phyloP scores from a whole-genome alignment of 257 asterid species.

The Linderniella brevidens region DNA sequence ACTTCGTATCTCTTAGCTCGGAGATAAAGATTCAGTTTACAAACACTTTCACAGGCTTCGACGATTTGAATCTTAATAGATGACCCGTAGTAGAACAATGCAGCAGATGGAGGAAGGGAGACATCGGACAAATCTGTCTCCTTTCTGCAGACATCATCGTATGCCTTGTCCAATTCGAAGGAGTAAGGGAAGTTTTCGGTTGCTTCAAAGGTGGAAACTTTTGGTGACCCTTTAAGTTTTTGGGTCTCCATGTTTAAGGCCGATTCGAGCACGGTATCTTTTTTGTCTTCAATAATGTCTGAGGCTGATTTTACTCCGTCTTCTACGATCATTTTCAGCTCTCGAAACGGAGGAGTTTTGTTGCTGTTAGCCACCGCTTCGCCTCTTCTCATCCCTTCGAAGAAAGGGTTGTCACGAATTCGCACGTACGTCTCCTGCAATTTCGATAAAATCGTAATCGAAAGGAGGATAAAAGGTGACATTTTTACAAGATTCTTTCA shows the following conservation, averaged over 20 bases:
- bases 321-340: constrained; percentile 12
- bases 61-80: constrained; percentile 35
- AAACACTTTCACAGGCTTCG: constrained; percentile 39
- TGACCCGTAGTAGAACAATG: constrained; percentile 41
- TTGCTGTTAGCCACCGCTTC: constrained; percentile 31
- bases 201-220: constrained; percentile 14
- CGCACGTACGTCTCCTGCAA: constrained; percentile 34
- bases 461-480: constrained; percentile 2
- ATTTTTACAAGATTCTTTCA: too few species aligned
- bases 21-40: constrained; percentile 42
- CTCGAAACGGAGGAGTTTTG: constrained; percentile 21
- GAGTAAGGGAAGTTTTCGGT: constrained; percentile 14
- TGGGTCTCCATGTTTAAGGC: constrained; percentile 18
- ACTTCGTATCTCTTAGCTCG: constrained; percentile 41
- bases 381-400: constrained; percentile 59
- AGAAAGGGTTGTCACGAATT: constrained; percentile 50
- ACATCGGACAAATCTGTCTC: constrained; percentile 19
- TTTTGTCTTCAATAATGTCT: constrained; percentile 39
- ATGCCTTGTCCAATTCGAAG: constrained; percentile 11
- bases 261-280: too few species aligned
- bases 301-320: constrained; percentile 27
- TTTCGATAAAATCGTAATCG: not conserved
- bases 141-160: constrained; percentile 24
- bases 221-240: constrained; percentile 19
- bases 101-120: constrained; percentile 71